These are phyloP conservation scores for Urochloa ruziziensis DNA, from an alignment of 176 grass and related monocot genomes.

Conservation along the genomic window DNA sequence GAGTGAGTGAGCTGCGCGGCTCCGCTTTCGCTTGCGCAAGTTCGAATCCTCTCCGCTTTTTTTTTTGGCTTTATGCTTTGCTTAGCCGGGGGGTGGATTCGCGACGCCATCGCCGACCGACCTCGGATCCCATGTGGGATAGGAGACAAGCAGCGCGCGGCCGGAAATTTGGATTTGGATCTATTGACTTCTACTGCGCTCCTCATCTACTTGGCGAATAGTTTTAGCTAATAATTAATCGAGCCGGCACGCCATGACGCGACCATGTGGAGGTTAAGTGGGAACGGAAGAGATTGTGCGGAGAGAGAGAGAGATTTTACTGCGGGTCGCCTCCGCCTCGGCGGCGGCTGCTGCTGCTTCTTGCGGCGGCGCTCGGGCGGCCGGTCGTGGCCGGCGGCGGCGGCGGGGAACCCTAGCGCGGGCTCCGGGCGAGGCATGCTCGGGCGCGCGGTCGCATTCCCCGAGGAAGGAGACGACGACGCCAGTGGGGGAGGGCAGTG, in stretches of 20 bases:
- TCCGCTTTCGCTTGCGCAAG: neutral
- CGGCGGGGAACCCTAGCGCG: constrained; percentile 42
- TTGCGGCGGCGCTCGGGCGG: constrained; percentile 31
- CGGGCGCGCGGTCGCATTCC: constrained; percentile 46
- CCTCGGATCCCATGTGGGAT: constrained; percentile 32
- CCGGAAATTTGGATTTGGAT: constrained; percentile 35
- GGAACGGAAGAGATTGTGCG: neutral
- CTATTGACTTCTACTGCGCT: constrained; percentile 37
- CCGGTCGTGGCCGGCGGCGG: neutral
- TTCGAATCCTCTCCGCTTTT: constrained; percentile 24
- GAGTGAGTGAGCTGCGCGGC: neutral
- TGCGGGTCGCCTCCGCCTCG: constrained; percentile 28
- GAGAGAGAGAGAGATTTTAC: neutral
- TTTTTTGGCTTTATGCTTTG: constrained; percentile 40
- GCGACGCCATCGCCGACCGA: neutral
- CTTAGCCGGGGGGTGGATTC: neutral
- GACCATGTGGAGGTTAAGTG: constrained; percentile 9
- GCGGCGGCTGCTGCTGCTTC: constrained; percentile 42
- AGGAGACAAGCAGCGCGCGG: neutral
- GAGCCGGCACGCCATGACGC: neutral
- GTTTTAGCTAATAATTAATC: constrained; percentile 1
- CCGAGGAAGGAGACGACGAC: constrained; percentile 27
- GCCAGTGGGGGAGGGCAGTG: neutral
- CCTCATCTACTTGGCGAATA: constrained; percentile 6
- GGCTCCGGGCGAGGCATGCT: constrained; percentile 57